These are phyloP conservation scores for Saccharomycopsis hybrid DNA, from an alignment of 1,139 yeast genomes.

Conservation along the genomic window DNA sequence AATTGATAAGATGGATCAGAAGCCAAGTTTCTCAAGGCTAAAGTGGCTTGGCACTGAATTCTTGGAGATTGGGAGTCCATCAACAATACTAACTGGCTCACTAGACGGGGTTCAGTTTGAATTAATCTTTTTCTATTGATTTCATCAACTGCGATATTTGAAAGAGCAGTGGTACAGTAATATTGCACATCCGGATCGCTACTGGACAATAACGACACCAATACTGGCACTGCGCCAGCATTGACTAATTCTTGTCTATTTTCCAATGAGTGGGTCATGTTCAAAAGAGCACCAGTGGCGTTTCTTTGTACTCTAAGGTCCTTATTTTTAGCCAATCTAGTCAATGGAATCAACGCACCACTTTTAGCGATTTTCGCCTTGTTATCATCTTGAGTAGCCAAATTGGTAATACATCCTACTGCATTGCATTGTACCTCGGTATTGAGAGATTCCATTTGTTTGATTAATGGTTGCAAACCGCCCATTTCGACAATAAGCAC, in stretches of 20 bases:
- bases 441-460: slow-evolving; percentile 96
- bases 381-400: slow-evolving; percentile 98
- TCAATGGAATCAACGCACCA: slow-evolving; percentile 93
- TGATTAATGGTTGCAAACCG: slow-evolving; percentile 89
- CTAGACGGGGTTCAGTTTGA: slow-evolving; percentile 90
- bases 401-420: slow-evolving; percentile 95
- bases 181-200: slow-evolving; percentile 96
- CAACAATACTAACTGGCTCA: slow-evolving; percentile 74
- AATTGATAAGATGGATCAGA: slow-evolving; percentile 88
- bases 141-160: slow-evolving; percentile 96
- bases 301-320: slow-evolving; percentile 96
- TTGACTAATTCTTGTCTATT: slow-evolving; percentile 94
- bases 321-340: slow-evolving; percentile 87
- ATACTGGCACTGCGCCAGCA: slow-evolving; percentile 97
- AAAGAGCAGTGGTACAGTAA: slow-evolving; percentile 94
- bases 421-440: slow-evolving; percentile 99
- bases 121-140: slow-evolving; percentile 81
- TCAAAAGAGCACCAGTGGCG: slow-evolving; percentile 94
- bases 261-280: slow-evolving; percentile 97
- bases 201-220: slow-evolving; percentile 81
- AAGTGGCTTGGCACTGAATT: slow-evolving; percentile 97
- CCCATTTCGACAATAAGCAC: slow-evolving; percentile 95
- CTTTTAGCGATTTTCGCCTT: slow-evolving; percentile 92
- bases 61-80: slow-evolving; percentile 93
- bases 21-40: slow-evolving; percentile 91